phyloP scores from a whole-genome alignment of 148 eudicot species.

The Rheum nobile region DNA sequence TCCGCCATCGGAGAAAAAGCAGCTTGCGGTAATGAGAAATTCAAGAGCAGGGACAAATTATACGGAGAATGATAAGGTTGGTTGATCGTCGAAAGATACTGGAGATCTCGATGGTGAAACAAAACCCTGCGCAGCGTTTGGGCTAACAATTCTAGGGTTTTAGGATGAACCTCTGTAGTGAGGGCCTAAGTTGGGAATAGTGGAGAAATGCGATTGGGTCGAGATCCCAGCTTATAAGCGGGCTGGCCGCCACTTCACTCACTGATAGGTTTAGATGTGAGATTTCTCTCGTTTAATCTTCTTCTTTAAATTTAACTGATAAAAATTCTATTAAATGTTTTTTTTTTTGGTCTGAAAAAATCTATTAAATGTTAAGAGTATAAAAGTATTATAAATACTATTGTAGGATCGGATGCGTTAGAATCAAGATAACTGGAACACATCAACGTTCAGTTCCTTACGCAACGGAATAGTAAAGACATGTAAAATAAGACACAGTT shows the following conservation, averaged over 20 bases:
- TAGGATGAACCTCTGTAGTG: constrained; percentile 6
- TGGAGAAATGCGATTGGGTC: not conserved
- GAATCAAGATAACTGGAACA: too few species aligned
- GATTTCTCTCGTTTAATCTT: too few species aligned
- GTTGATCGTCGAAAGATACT: not conserved
- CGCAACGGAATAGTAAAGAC: too few species aligned
- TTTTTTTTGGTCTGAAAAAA: too few species aligned
- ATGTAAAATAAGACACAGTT: too few species aligned
- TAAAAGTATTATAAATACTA: too few species aligned
- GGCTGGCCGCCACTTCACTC: not conserved
- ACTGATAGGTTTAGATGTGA: too few species aligned
- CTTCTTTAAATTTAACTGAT: too few species aligned
- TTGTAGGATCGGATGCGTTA: too few species aligned
- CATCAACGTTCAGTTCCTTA: too few species aligned
- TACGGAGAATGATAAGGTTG: not conserved
- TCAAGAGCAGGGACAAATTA: not conserved
- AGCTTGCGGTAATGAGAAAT: not conserved
- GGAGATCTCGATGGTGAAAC: not conserved
- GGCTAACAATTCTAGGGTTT: constrained; percentile 10
- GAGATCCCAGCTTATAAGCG: not conserved
- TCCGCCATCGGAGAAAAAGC: constrained; percentile 31
- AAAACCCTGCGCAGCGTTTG: constrained; percentile 5
- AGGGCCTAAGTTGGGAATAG: not conserved
- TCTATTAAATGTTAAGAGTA: too few species aligned
- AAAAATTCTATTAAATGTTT: too few species aligned